Evolutionary conservation across 1,284 basidiomycete genomes (phyloP).

Genomic region (Xerocomus minutiporus): DNA sequence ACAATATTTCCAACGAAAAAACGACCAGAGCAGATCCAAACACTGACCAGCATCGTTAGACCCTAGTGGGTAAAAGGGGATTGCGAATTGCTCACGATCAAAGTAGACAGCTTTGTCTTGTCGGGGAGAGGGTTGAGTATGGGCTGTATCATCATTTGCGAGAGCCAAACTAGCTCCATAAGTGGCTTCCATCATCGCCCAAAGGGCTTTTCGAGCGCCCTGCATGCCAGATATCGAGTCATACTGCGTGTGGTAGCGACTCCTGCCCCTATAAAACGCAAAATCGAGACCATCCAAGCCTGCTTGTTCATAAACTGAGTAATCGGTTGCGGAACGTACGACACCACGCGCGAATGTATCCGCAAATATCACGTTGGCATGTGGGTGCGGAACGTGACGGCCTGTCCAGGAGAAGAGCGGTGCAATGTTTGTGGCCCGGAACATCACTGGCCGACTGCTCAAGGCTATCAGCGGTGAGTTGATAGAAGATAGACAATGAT

Average conservation of each 20-base stretch:
- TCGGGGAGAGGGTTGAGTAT: slow-evolving; percentile 8
- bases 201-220: slow-evolving; percentile 53
- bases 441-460: slow-evolving; percentile 58
- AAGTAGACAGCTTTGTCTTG: slow-evolving; percentile 56
- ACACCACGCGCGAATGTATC: slow-evolving; percentile 61
- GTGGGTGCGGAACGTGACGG: slow-evolving; percentile 52
- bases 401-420: slow-evolving; percentile 48
- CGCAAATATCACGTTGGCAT: slow-evolving; percentile 60
- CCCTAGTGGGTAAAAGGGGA: neutral
- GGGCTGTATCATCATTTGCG: slow-evolving; percentile 37
- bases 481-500: slow-evolving; percentile 16
- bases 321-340: slow-evolving; percentile 66
- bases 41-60: slow-evolving; percentile 39
- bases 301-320: slow-evolving; percentile 50
- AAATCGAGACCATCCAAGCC: slow-evolving; percentile 66
- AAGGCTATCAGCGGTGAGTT: slow-evolving; percentile 6
- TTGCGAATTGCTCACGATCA: slow-evolving; percentile 49
- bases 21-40: slow-evolving; percentile 54
- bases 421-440: slow-evolving; percentile 56
- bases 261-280: slow-evolving; percentile 67
- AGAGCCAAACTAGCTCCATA: slow-evolving; percentile 52
- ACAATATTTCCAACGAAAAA: slow-evolving; percentile 48
- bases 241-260: slow-evolving; percentile 66
- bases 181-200: slow-evolving; percentile 70
- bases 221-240: slow-evolving; percentile 55